A percentile compares a stretch with the other conserved stretches of the same genome.
Conservation (phyloP, 768 basidiomycete genomes). For the Suillus hirtellus region DNA sequence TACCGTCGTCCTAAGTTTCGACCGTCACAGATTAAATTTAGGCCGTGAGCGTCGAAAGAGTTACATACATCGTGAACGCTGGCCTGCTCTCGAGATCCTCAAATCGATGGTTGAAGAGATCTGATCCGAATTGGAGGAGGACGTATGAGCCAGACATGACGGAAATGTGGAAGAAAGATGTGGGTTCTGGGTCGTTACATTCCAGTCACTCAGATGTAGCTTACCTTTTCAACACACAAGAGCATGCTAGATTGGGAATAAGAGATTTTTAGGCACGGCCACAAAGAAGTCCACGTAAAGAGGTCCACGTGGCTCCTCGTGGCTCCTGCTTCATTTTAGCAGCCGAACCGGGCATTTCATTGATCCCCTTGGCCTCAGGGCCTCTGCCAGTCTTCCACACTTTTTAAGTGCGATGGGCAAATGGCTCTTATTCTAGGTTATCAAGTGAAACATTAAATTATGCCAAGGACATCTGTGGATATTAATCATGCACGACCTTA, state of each 20-base stretch:
- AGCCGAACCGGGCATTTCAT: slow-evolving; percentile 8
- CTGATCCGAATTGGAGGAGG: slow-evolving; percentile 64
- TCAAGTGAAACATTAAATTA: slow-evolving; percentile 1
- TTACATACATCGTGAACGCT: slow-evolving; percentile 69
- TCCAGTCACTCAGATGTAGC: slow-evolving; percentile 11
- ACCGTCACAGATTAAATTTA: slow-evolving; percentile 11
- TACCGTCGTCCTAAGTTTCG: slow-evolving; percentile 23
- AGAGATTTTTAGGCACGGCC: slow-evolving; percentile 31
- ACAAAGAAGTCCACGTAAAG: slow-evolving; percentile 32
- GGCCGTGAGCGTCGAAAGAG: neutral
- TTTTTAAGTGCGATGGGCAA: slow-evolving; percentile 8
- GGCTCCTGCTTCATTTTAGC: slow-evolving; percentile 15
- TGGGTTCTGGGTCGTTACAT: slow-evolving; percentile 19
- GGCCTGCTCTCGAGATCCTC: slow-evolving; percentile 62
- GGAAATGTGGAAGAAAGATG: slow-evolving; percentile 21
- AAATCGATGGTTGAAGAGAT: slow-evolving; percentile 60
- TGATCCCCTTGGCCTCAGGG: slow-evolving; percentile 2
- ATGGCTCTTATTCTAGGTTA: slow-evolving; percentile 4
- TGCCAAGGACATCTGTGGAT: neutral
- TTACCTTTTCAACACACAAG: slow-evolving; percentile 41
- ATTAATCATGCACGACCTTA: slow-evolving; percentile 13
- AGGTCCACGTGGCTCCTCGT: slow-evolving; percentile 39
- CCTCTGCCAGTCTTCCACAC: slow-evolving; percentile 4
- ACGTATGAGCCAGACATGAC: slow-evolving; percentile 43
- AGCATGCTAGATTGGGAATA: slow-evolving; percentile 41